Evolutionary conservation across 805 yeast genomes (phyloP).

Genomic region (Myxozyma kluyveri): DNA sequence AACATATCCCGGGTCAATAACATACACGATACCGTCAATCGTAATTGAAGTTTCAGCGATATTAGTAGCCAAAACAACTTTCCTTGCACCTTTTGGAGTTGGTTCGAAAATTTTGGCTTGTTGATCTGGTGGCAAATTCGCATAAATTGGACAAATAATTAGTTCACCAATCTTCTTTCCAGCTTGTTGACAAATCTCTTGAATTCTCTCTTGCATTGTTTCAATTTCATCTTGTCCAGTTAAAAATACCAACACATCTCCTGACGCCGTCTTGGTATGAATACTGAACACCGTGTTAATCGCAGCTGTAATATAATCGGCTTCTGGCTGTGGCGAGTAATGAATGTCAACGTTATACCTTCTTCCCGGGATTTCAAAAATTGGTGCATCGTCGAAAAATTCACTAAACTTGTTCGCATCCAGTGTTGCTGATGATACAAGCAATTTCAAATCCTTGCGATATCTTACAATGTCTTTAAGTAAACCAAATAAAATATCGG

Average conservation of each 20-base stretch:
- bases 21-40: constrained; percentile 87
- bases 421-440: constrained; percentile 91
- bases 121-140: constrained; percentile 86
- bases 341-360: constrained; percentile 84
- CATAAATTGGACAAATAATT: constrained; percentile 80
- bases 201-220: constrained; percentile 62
- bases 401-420: constrained; percentile 78
- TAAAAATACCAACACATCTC: constrained; percentile 73
- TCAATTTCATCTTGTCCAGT: constrained; percentile 93
- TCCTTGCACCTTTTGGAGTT: constrained; percentile 76
- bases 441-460: constrained; percentile 71
- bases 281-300: constrained; percentile 83
- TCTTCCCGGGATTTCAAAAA: constrained; percentile 75
- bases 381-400: constrained; percentile 78
- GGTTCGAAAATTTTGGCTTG: constrained; percentile 88
- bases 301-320: constrained; percentile 80
- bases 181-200: constrained; percentile 62
- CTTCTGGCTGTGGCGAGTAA: constrained; percentile 77
- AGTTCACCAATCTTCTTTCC: constrained; percentile 65
- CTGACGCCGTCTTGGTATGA: constrained; percentile 72
- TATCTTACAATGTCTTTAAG: constrained; percentile 66
- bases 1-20: constrained; percentile 92
- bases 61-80: constrained; percentile 90
- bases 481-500: constrained; percentile 86
- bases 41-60: constrained; percentile 97